A percentile compares a stretch with the other conserved stretches of the same genome.
Evolutionary conservation across 805 yeast genomes (phyloP).

Genomic region (Starmerella ratchasimensis): DNA sequence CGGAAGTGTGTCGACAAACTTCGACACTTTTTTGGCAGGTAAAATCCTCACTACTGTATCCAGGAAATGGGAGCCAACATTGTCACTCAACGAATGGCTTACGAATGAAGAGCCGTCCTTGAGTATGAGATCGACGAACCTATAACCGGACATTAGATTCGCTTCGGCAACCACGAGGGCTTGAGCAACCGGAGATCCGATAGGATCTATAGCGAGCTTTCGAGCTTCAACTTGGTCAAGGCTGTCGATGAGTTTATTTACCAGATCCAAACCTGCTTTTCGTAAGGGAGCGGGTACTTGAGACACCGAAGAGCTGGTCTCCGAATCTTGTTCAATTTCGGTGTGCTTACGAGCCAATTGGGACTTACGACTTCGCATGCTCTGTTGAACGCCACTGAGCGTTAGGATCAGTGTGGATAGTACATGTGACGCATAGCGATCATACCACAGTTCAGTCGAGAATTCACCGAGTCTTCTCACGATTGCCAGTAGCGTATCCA

Average conservation of each 20-base stretch:
- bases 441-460: slow-evolving; percentile 44
- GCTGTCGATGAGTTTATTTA: slow-evolving; percentile 21
- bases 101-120: slow-evolving; percentile 51
- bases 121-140: slow-evolving; percentile 8
- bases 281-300: slow-evolving; percentile 4
- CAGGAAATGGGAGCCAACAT: slow-evolving; percentile 89
- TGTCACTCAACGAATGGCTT: slow-evolving; percentile 68
- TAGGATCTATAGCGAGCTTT: slow-evolving; percentile 59
- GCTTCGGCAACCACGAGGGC: slow-evolving; percentile 14
- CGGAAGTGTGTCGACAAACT: slow-evolving; percentile 54
- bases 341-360: slow-evolving; percentile 62
- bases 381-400: slow-evolving; percentile 63
- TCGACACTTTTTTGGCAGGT: slow-evolving; percentile 53
- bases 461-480: slow-evolving; percentile 52
- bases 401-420: slow-evolving; percentile 58
- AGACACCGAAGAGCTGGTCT: slow-evolving; percentile 34
- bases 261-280: slow-evolving; percentile 28
- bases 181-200: slow-evolving; percentile 70
- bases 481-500: slow-evolving; percentile 46
- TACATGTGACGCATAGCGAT: slow-evolving; percentile 82
- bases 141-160: slow-evolving; percentile 7
- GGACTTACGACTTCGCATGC: slow-evolving; percentile 75
- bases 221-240: slow-evolving; percentile 40
- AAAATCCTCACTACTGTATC: slow-evolving; percentile 55
- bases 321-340: slow-evolving; percentile 39